Conservation (phyloP, 2,329 filamentous ascomycete genomes). For the Xylaria hypoxylon region DNA sequence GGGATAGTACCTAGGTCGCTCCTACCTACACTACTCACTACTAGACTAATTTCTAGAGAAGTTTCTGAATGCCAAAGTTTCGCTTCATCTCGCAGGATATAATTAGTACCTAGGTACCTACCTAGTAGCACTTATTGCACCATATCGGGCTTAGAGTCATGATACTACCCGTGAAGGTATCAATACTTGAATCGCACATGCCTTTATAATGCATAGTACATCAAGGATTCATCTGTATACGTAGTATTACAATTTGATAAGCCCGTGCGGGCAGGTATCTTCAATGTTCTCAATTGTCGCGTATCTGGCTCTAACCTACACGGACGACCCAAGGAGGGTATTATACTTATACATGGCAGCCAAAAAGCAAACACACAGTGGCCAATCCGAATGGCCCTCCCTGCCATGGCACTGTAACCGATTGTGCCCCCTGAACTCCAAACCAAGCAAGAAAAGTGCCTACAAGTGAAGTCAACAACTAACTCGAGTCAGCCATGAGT, state of each 20-base stretch:
- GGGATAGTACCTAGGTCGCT: too few species aligned
- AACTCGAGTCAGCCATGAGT: slow-evolving; percentile 9
- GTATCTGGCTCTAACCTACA: slow-evolving; percentile 4
- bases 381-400: slow-evolving; percentile 10
- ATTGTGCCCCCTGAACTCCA: slow-evolving; percentile 26
- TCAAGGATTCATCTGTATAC: neutral
- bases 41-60: too few species aligned
- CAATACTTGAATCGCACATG: neutral
- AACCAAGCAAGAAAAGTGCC: slow-evolving; percentile 22
- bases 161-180: neutral
- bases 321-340: slow-evolving; percentile 7
- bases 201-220: neutral
- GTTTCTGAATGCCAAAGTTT: too few species aligned
- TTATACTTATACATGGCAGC: slow-evolving; percentile 32
- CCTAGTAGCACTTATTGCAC: too few species aligned
- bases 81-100: too few species aligned
- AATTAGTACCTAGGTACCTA: too few species aligned
- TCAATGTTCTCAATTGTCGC: neutral
- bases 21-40: too few species aligned
- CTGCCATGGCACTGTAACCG: slow-evolving; percentile 11
- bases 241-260: slow-evolving; percentile 3
- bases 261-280: neutral
- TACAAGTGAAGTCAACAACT: slow-evolving; percentile 20
- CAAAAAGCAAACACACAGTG: slow-evolving; percentile 14
- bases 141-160: too few species aligned